Evolutionary conservation across 2,329 filamentous ascomycete genomes (phyloP).

Genomic region (Fusarium papillatum): DNA sequence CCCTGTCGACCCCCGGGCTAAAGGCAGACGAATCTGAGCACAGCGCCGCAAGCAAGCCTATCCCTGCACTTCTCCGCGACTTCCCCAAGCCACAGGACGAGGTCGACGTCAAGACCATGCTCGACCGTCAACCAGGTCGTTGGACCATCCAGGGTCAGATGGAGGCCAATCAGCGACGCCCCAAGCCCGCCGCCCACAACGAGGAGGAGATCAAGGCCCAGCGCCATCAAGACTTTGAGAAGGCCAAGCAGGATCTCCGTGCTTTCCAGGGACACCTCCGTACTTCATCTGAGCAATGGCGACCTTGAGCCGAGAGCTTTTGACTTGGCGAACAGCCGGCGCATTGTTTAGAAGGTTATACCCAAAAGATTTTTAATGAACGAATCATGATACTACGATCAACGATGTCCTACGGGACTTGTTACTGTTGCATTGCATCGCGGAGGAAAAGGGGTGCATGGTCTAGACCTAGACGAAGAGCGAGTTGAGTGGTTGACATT

Average conservation of each 20-base stretch:
- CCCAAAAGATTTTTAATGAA: conserved; percentile 30
- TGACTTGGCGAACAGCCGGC: conserved; percentile 21
- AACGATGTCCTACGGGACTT: conserved; percentile 25
- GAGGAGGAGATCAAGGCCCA: conserved; percentile 49
- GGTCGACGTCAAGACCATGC: conserved; percentile 57
- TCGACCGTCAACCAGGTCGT: conserved; percentile 58
- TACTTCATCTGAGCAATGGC: conserved; percentile 8
- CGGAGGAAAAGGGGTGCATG: conserved; percentile 1
- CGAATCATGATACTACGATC: conserved; percentile 40
- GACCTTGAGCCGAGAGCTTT: conserved; percentile 11
- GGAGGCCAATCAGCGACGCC: conserved; percentile 48
- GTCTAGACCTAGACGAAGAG: background rate
- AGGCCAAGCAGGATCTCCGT: conserved; percentile 62
- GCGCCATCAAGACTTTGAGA: conserved; percentile 57
- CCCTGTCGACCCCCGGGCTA: conserved; percentile 35
- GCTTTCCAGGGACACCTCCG: conserved; percentile 48
- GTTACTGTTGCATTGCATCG: conserved; percentile 9
- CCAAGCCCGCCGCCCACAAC: conserved; percentile 26
- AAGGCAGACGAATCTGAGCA: conserved; percentile 28
- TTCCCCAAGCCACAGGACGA: conserved; percentile 58
- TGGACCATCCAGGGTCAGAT: conserved; percentile 56
- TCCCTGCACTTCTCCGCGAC: conserved; percentile 51
- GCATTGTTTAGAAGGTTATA: conserved; percentile 38
- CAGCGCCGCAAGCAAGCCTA: conserved; percentile 43
- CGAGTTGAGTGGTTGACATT: conserved; percentile 24